Evolutionary conservation across 2,329 filamentous ascomycete genomes (phyloP).

Genomic region (Zymoseptoria ardabiliae): DNA sequence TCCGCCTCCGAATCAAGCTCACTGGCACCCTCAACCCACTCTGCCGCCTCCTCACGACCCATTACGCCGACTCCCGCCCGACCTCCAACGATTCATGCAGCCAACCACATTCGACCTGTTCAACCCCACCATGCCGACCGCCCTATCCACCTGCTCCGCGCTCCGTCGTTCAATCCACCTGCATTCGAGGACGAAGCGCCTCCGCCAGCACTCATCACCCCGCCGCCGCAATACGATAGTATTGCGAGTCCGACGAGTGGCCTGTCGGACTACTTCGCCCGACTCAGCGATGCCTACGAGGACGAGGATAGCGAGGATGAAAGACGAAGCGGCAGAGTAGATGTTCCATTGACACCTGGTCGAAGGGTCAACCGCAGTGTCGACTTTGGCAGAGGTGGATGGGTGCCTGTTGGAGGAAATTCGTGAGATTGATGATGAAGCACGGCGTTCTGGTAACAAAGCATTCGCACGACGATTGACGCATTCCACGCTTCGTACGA

Average conservation of each 20-base stretch:
- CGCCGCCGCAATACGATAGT: slow-evolving; percentile 75
- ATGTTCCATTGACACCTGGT: slow-evolving; percentile 57
- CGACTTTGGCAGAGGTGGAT: slow-evolving; percentile 50
- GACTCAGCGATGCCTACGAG: slow-evolving; percentile 58
- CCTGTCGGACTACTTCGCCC: slow-evolving; percentile 79
- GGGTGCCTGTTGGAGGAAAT: slow-evolving; percentile 20
- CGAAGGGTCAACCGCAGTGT: slow-evolving; percentile 56
- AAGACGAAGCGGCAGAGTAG: slow-evolving; percentile 34
- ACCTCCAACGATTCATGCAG: slow-evolving; percentile 38
- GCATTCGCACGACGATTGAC: neutral
- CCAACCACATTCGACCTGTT: slow-evolving; percentile 20
- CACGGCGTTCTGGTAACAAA: slow-evolving; percentile 3
- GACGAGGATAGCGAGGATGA: slow-evolving; percentile 35
- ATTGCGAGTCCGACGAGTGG: slow-evolving; percentile 66
- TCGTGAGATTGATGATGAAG: neutral
- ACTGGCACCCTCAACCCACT: neutral
- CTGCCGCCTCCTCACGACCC: slow-evolving; percentile 7
- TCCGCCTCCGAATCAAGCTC: neutral
- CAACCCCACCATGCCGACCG: slow-evolving; percentile 42
- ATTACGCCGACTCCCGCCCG: slow-evolving; percentile 40
- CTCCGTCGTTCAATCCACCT: slow-evolving; percentile 81
- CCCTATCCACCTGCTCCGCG: slow-evolving; percentile 76
- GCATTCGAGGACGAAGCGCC: slow-evolving; percentile 76
- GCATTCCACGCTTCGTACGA: neutral
- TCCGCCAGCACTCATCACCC: slow-evolving; percentile 66